Evolutionary conservation across 345 rosid genomes (phyloP), one percentile per base, ranked within the genome.

Genomic region (Corymbia maculata): DNA sequence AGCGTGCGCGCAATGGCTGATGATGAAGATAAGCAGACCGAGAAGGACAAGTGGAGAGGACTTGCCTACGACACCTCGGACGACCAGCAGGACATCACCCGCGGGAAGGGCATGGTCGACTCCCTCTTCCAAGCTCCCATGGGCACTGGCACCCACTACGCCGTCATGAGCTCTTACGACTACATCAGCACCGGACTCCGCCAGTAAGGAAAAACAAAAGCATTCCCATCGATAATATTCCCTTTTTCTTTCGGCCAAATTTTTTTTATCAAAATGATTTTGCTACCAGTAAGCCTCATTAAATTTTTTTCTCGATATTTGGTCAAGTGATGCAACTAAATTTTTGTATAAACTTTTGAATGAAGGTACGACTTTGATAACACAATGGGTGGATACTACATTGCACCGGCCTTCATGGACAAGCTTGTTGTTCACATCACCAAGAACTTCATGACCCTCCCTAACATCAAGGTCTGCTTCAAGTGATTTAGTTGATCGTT

Each of bases 381-480:
- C 95, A 95, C 36, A 89, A 89, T 95, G 93, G 98, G 93, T 86
- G 99, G 98, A 32, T 93, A 92, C 32, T 98, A 97, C 95, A 98
- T 98, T 89, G 99, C 99, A 52, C 99, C 99, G 14, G 96, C 97
- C 88, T 98, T 98, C 94, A 95, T 98, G 99, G 99, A 98, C 97
- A 97, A 98, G 92, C 95, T 98, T 84, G 94, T 97, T 87, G 99
- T 98, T 89, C 99, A 97, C 94, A 91, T 98, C 93, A 88, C 94
- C 93, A 98, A 98, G 98, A 98, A 98, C 97, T 98, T 93, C 96
- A 94, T 98, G 97, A 68, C 24, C 59, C 94, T 98, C 52, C 99
- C 99, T 32, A 97, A 95, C 95, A 97, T 98, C 89, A 98, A 98
- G 97, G 99, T 94, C 87, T 52, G 57, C 55, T 36, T 32, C 80